Percentiles rank a stretch among this genome's conserved stretches.
phyloP scores from a whole-genome alignment of 306 rosid genomes.

The Adenanthera pavonina region DNA sequence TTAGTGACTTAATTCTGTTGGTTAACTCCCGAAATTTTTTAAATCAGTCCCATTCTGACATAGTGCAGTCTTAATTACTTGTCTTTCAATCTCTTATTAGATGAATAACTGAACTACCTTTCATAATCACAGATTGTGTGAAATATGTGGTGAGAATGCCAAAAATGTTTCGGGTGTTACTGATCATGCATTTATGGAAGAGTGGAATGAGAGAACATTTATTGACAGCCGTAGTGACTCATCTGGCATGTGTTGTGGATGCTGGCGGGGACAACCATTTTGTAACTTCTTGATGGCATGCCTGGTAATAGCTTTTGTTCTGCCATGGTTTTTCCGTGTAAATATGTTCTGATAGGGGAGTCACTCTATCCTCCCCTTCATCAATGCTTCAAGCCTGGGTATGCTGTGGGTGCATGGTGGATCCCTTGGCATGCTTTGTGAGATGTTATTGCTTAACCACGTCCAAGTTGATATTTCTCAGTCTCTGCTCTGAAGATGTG shows the following conservation, averaged over 20 bases:
- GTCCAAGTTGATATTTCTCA: slow-evolving; percentile 24
- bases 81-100: slow-evolving; percentile 16
- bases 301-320: slow-evolving; percentile 90
- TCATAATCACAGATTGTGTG: slow-evolving; percentile 64
- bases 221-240: slow-evolving; percentile 40
- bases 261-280: slow-evolving; percentile 93
- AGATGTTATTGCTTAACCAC: slow-evolving; percentile 30
- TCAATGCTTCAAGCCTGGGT: slow-evolving; percentile 39
- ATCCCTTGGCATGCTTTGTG: slow-evolving; percentile 41
- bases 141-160: slow-evolving; percentile 86
- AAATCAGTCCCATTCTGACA: slow-evolving; percentile 7
- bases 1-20: background rate
- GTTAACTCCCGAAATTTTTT: background rate
- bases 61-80: background rate
- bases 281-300: slow-evolving; percentile 99
- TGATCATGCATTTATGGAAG: slow-evolving; percentile 69
- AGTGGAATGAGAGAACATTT: slow-evolving; percentile 80
- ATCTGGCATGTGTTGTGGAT: slow-evolving; percentile 53
- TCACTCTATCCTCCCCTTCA: slow-evolving; percentile 34
- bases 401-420: slow-evolving; percentile 32
- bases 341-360: slow-evolving; percentile 70
- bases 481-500: slow-evolving; percentile 44
- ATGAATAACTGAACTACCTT: slow-evolving; percentile 24
- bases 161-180: slow-evolving; percentile 61
- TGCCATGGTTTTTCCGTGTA: slow-evolving; percentile 95